Evolutionary conservation across 768 basidiomycete genomes (phyloP).

Genomic region (Chalciporus pseudorubinellus): DNA sequence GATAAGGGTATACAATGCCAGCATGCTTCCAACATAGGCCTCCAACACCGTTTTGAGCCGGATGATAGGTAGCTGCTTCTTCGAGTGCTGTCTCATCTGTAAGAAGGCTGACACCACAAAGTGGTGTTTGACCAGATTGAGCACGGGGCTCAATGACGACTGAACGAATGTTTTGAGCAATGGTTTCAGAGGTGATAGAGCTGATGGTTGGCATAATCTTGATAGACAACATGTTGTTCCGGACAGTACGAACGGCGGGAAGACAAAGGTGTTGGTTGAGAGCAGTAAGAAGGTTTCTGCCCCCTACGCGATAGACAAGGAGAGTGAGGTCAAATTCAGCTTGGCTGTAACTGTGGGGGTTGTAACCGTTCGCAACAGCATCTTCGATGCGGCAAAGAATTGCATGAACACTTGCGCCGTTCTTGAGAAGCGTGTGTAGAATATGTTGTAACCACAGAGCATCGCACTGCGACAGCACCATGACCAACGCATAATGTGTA

Average conservation of each 20-base stretch:
- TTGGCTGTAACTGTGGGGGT: neutral
- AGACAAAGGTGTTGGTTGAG: constrained; percentile 11
- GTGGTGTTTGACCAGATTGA: neutral
- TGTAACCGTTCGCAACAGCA: neutral
- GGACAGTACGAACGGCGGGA: constrained; percentile 13
- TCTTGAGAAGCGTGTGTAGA: neutral
- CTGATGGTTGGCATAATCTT: neutral
- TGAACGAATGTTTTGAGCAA: too few species aligned
- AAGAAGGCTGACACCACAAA: constrained; percentile 6
- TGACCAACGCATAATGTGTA: neutral
- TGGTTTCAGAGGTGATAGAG: neutral
- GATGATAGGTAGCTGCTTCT: constrained; percentile 10
- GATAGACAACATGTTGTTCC: too few species aligned
- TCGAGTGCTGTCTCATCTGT: constrained; percentile 17
- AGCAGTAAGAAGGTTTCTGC: constrained; percentile 12
- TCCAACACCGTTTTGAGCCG: constrained; percentile 5
- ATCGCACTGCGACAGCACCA: neutral
- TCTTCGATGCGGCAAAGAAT: constrained; percentile 7
- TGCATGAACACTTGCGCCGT: constrained; percentile 5
- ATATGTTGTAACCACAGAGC: neutral
- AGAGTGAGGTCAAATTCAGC: constrained; percentile 11
- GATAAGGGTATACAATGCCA: neutral
- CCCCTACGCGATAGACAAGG: constrained; percentile 12
- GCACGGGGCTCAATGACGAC: neutral
- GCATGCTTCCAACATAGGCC: constrained; percentile 17